Percentiles rank a stretch among this genome's conserved stretches.
These are phyloP conservation scores for Heliophila coronopifolia DNA, from an alignment of 441 rosid genomes.

Conservation along the genomic window DNA sequence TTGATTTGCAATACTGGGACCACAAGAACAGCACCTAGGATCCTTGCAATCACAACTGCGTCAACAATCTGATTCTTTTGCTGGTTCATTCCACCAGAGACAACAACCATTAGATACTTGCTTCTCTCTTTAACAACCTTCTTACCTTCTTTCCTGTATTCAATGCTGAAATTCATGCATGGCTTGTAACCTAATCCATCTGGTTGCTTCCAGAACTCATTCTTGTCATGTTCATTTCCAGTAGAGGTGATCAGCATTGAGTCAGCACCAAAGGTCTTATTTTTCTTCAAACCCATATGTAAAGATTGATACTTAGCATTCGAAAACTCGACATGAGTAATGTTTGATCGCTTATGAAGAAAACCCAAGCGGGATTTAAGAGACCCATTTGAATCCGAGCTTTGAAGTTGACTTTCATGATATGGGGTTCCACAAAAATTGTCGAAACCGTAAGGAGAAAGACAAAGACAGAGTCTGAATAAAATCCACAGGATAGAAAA, in stretches of 20 bases:
- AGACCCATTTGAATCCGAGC: conserved; percentile 19
- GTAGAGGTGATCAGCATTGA: conserved; percentile 10
- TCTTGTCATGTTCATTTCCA: conserved; percentile 20
- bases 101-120: conserved; percentile 77
- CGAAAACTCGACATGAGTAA: conserved; percentile 17
- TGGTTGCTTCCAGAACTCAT: conserved; percentile 86
- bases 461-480: conserved; percentile 37
- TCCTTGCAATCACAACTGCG: conserved; percentile 89
- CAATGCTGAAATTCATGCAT: conserved; percentile 52
- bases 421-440: conserved; percentile 41
- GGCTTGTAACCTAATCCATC: conserved; percentile 82
- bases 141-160: conserved; percentile 44
- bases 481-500: conserved; percentile 47
- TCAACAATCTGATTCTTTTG: conserved; percentile 98
- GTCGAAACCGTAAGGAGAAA: conserved; percentile 37
- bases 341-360: conserved; percentile 11
- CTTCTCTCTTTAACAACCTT: conserved; percentile 37
- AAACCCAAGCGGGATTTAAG: conserved; percentile 22
- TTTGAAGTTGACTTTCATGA: conserved; percentile 24
- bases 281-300: conserved; percentile 5
- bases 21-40: conserved; percentile 88
- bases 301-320: conserved; percentile 21
- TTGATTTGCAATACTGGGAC: conserved; percentile 91
- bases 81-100: conserved; percentile 90
- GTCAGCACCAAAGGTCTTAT: conserved; percentile 20